Percentiles rank a stretch among this genome's conserved stretches.
phyloP scores from a whole-genome alignment of 805 yeast species.

The Kurtzmaniella fragi region DNA sequence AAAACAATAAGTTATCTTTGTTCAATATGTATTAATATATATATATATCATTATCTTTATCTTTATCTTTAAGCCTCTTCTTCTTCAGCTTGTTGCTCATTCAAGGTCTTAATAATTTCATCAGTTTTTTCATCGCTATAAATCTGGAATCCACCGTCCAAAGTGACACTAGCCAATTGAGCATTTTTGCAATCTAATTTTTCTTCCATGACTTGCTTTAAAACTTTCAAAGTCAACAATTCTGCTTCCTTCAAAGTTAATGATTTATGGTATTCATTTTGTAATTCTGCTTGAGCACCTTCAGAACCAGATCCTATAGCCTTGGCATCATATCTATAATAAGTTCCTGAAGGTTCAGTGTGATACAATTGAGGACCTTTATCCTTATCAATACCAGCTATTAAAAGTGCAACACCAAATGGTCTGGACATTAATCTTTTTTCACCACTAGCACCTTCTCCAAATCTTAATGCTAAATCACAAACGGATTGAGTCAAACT shows the following conservation, averaged over 20 bases:
- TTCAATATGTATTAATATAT: background rate
- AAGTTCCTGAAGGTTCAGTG: conserved; percentile 99
- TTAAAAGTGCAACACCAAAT: conserved; percentile 93
- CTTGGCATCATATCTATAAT: conserved; percentile 95
- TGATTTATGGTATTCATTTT: conserved; percentile 92
- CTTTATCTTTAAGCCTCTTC: conserved; percentile 4
- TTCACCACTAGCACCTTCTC: conserved; percentile 96
- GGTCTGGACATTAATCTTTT: conserved; percentile 96
- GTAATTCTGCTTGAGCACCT: conserved; percentile 97
- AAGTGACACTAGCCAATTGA: conserved; percentile 90
- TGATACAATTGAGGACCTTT: conserved; percentile 95
- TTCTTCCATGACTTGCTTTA: conserved; percentile 99
- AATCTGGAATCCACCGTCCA: conserved; percentile 77
- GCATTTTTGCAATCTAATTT: conserved; percentile 92
- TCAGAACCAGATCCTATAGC: conserved; percentile 99
- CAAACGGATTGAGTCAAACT: conserved; percentile 94
- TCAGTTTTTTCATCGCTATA: conserved; percentile 81
- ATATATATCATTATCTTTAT: background rate
- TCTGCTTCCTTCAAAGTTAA: conserved; percentile 92
- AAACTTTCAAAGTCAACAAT: conserved; percentile 75
- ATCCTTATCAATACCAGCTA: conserved; percentile 90
- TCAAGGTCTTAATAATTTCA: conserved; percentile 70
- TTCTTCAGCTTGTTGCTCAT: conserved; percentile 56
- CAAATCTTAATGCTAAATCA: conserved; percentile 92
- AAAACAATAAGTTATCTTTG: background rate